Conservation (phyloP, 371 early-diverging fungal genomes). For the Sporodiniella umbellata region DNA sequence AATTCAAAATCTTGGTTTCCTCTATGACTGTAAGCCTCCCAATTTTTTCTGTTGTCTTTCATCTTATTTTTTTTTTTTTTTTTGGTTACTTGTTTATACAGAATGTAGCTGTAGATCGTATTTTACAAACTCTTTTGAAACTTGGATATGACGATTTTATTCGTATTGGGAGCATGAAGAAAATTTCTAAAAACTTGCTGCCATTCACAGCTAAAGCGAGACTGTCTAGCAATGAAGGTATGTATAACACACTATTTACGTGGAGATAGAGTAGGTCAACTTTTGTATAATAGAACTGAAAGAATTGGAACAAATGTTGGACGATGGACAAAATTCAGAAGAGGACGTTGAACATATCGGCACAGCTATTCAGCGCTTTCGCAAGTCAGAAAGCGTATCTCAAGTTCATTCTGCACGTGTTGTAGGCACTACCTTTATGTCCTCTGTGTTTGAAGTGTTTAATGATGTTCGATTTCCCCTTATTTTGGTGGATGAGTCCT, state of each 20-base stretch:
- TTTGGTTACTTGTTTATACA: slow-evolving; percentile 1
- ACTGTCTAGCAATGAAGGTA: slow-evolving; percentile 45
- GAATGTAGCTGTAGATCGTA: slow-evolving; percentile 91
- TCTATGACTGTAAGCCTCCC: slow-evolving; percentile 58
- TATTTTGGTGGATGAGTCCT: slow-evolving; percentile 87
- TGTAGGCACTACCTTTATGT: slow-evolving; percentile 78
- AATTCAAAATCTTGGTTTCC: slow-evolving; percentile 55
- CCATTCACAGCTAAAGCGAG: slow-evolving; percentile 67
- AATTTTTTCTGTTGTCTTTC: no score
- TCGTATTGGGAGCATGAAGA: slow-evolving; percentile 81
- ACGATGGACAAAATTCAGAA: slow-evolving; percentile 52
- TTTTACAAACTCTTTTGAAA: slow-evolving; percentile 64
- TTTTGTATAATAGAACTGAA: slow-evolving; percentile 62
- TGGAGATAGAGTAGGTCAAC: no score
- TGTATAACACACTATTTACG: neutral
- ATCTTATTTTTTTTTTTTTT: neutral
- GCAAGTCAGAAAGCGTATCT: slow-evolving; percentile 47
- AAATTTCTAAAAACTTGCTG: slow-evolving; percentile 68
- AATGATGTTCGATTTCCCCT: slow-evolving; percentile 58
- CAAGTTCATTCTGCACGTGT: slow-evolving; percentile 56
- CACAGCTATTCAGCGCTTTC: slow-evolving; percentile 64
- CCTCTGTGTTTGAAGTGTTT: slow-evolving; percentile 73
- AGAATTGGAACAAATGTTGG: slow-evolving; percentile 71
- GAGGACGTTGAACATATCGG: slow-evolving; percentile 56
- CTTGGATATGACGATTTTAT: slow-evolving; percentile 77